Conservation (phyloP, 805 yeast genomes). For the Dipodascus geniculatus region DNA sequence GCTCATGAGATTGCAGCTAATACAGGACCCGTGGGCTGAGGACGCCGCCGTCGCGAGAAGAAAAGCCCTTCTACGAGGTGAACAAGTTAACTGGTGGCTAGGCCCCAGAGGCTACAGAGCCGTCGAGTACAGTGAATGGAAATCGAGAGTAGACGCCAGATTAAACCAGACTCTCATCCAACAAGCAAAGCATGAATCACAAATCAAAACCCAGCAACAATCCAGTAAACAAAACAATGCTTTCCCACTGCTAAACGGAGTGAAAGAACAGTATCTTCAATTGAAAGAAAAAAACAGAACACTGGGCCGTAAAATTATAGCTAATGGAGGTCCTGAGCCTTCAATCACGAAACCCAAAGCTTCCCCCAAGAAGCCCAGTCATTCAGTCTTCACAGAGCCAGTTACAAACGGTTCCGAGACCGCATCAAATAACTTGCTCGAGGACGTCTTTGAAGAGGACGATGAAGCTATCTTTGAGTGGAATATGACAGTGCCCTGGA, state of each 20-base stretch:
- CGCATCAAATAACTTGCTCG: neutral
- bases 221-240: neutral
- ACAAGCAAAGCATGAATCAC: neutral
- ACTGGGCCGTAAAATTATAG: neutral
- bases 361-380: neutral
- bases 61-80: slow-evolving; percentile 38
- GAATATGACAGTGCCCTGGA: slow-evolving; percentile 17
- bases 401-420: neutral
- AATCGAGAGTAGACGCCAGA: slow-evolving; percentile 14
- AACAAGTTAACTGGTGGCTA: slow-evolving; percentile 46
- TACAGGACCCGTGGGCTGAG: slow-evolving; percentile 58
- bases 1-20: slow-evolving; percentile 34
- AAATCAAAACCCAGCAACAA: neutral
- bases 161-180: slow-evolving; percentile 3
- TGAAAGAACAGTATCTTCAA: neutral
- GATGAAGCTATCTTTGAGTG: slow-evolving; percentile 8
- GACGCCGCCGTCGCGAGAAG: slow-evolving; percentile 48
- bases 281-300: neutral
- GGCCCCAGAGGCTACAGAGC: slow-evolving; percentile 53
- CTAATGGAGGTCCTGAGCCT: neutral
- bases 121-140: slow-evolving; percentile 27
- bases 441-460: neutral
- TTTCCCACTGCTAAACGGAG: neutral
- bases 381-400: neutral
- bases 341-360: neutral